These are phyloP conservation scores for Novymonas esmeraldas DNA, from an alignment of 208 protist genomes.

Conservation along the genomic window DNA sequence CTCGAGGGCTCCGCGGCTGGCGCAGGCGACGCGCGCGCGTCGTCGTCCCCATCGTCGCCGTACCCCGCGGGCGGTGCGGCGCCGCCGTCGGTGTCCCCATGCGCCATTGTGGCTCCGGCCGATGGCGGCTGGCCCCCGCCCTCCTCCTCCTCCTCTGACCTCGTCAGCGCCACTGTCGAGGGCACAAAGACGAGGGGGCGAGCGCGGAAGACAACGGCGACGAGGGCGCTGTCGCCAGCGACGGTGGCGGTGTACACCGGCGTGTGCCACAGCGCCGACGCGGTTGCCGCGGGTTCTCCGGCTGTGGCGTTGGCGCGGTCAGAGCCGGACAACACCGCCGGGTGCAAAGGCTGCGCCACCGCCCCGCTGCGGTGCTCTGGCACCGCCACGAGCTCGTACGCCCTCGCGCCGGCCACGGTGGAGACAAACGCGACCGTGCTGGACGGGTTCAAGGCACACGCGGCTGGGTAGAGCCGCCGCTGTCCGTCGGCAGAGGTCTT, in stretches of 20 bases:
- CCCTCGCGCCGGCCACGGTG: slow-evolving; percentile 19
- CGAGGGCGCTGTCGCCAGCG: slow-evolving; percentile 53
- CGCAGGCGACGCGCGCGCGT: background rate
- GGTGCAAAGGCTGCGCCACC: background rate
- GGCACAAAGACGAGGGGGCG: slow-evolving; percentile 22
- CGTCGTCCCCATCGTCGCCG: background rate
- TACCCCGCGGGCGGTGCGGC: background rate
- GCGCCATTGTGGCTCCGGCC: background rate
- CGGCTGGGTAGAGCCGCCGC: slow-evolving; percentile 7
- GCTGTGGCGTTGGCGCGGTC: background rate
- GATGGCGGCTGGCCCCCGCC: background rate
- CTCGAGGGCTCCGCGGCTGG: background rate
- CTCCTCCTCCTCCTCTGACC: background rate
- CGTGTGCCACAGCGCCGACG: slow-evolving; percentile 29
- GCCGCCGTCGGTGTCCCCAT: background rate
- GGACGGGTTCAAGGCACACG: slow-evolving; percentile 23
- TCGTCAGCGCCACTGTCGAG: background rate
- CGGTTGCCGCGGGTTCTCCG: background rate
- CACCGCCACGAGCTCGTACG: slow-evolving; percentile 6
- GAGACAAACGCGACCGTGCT: slow-evolving; percentile 27
- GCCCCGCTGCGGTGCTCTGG: background rate
- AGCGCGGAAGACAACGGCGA: slow-evolving; percentile 56
- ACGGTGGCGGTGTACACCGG: slow-evolving; percentile 49
- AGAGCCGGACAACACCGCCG: too few relatives aligned
- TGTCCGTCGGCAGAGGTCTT: background rate